Conservation (phyloP, 805 yeast genomes). For the Spathaspora girioi region DNA sequence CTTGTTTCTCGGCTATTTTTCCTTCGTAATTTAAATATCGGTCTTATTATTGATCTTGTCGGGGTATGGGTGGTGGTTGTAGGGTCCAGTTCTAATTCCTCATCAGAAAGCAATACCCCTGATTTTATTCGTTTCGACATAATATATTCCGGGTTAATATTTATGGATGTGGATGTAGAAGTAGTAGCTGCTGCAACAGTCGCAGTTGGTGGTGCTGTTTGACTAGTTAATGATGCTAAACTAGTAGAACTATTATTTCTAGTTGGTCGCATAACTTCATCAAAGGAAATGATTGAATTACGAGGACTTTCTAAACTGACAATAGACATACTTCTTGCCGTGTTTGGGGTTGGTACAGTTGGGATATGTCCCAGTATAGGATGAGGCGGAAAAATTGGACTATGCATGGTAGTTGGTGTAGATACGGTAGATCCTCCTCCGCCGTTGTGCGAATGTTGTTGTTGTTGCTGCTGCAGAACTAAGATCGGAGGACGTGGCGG, state of each 20-base stretch:
- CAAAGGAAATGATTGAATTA: constrained; percentile 38
- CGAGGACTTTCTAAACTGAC: constrained; percentile 38
- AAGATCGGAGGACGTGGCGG: neutral
- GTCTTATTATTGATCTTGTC: constrained; percentile 14
- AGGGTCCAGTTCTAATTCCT: constrained; percentile 31
- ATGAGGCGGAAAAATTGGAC: neutral
- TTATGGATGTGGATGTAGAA: neutral
- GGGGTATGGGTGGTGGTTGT: constrained; percentile 2
- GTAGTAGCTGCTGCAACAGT: neutral
- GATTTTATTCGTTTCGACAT: constrained; percentile 1
- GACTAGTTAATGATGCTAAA: constrained; percentile 10
- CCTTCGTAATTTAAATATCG: constrained; percentile 10
- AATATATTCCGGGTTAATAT: neutral
- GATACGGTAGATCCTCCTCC: neutral
- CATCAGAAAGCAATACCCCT: constrained; percentile 29
- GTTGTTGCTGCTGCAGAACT: neutral
- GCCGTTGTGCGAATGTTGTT: neutral
- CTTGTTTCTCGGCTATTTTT: constrained; percentile 3
- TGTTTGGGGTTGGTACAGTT: constrained; percentile 12
- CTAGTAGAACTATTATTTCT: constrained; percentile 32
- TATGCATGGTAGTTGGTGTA: neutral
- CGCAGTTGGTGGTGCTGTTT: constrained; percentile 2
- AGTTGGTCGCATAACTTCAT: constrained; percentile 26
- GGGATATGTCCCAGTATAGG: neutral
- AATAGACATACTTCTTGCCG: constrained; percentile 32